Evolutionary conservation across 2,329 filamentous ascomycete genomes (phyloP).

Genomic region (Xylaria sp.): DNA sequence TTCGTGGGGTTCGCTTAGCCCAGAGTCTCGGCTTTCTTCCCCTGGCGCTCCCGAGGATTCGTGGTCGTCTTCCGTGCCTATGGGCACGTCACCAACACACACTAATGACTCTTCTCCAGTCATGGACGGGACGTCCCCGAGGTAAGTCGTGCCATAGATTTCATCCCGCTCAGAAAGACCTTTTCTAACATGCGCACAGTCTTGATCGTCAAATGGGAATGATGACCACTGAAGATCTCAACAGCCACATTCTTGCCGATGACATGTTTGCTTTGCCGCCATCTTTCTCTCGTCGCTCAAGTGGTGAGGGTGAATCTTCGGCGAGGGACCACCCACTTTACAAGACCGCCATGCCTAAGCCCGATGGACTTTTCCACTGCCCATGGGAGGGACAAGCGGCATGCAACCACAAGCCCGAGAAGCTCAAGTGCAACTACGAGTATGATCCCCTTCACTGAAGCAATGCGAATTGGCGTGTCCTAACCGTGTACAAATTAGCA

Average conservation of each 20-base stretch:
- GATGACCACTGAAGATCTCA: slow-evolving; percentile 36
- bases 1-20: slow-evolving; percentile 48
- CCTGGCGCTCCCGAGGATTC: slow-evolving; percentile 46
- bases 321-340: slow-evolving; percentile 66
- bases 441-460: slow-evolving; percentile 46
- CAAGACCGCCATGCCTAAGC: slow-evolving; percentile 56
- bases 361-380: slow-evolving; percentile 88
- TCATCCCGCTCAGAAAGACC: slow-evolving; percentile 15
- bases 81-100: slow-evolving; percentile 40
- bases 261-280: slow-evolving; percentile 38
- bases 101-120: slow-evolving; percentile 46
- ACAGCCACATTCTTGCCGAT: slow-evolving; percentile 34
- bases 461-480: slow-evolving; percentile 3
- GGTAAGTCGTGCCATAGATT: slow-evolving; percentile 39
- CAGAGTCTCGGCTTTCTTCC: slow-evolving; percentile 48
- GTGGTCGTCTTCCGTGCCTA: slow-evolving; percentile 36
- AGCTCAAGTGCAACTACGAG: slow-evolving; percentile 99
- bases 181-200: slow-evolving; percentile 34
- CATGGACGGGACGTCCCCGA: slow-evolving; percentile 47
- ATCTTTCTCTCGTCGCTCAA: slow-evolving; percentile 44
- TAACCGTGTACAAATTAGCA: slow-evolving; percentile 50
- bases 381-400: slow-evolving; percentile 66
- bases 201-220: slow-evolving; percentile 37
- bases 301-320: slow-evolving; percentile 48
- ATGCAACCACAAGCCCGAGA: slow-evolving; percentile 88